Base-by-base conservation (phyloP, 2,329 filamentous ascomycete species). In the Aspergillus caelatus region DNA sequence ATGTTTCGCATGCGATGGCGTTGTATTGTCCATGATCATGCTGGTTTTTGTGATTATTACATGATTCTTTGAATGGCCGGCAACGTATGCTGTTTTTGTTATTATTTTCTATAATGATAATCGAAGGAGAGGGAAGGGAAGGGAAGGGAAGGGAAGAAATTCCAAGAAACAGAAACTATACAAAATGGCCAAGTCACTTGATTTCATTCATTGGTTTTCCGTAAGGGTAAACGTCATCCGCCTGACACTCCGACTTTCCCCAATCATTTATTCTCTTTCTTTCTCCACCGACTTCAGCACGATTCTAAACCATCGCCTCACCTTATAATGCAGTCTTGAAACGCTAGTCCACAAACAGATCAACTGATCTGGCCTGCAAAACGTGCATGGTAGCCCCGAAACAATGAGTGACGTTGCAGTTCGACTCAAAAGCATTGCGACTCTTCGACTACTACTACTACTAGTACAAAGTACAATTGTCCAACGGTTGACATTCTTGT, bases 1-100 rank as follows among this genome's bases (percentile, higher is more conserved):
- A 58, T 58, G 57, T 48, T 58, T 58, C 46, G 57, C 57, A 58
- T 58, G 56, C 46, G 45, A 58, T 26, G 57, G 57, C 57, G 57
- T 58, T 58, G 12, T 57, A 26, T 57, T 57, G 39, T 57, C 55
- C 55, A 57, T 57, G 55, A 34, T 23, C 30, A 21, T 57, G 23
- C 30, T 57, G 34, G 55, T 41, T 36, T 28, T 36, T 58, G 57
- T 52, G 56, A 58, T 46, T 50, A 34, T 54, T 32, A 30, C n/a
- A 52, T 54, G 52, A 54, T n/a, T 28, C 30, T 54, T 14, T 54
- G 48, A n/a, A 52, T 52, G 48, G 26, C 48, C 26, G 48, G 26
- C 48, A 28, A 28, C 23, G 9, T 26, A 19, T 52, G 48, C 26
- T 52, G n/a, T 52, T n/a, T 30, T 52, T n/a, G 14, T 52, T 30